These are phyloP conservation scores for Alternaria sp. DNA, from an alignment of 2,329 filamentous ascomycete species.

Conservation along the genomic window DNA sequence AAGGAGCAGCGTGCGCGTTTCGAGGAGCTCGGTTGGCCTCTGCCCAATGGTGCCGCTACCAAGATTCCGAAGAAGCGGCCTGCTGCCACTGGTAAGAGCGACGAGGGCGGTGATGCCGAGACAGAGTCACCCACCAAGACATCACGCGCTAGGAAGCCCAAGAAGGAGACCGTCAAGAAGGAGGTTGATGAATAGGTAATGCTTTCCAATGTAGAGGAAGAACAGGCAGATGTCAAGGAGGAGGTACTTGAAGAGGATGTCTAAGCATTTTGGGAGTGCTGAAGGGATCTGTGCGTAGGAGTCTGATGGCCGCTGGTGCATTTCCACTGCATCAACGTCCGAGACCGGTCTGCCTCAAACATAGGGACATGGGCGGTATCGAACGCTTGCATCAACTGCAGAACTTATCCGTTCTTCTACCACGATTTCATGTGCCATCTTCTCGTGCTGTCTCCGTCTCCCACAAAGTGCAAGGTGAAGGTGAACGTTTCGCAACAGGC, in stretches of 20 bases:
- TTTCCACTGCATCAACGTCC: background rate
- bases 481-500: background rate
- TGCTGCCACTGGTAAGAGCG: background rate
- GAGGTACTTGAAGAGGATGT: background rate
- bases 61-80: background rate
- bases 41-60: background rate
- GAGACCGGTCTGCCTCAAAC: background rate
- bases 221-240: background rate
- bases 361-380: background rate
- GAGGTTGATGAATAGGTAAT: background rate
- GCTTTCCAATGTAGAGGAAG: background rate
- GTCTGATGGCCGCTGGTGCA: background rate
- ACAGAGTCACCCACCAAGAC: background rate
- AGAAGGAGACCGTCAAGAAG: background rate
- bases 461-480: background rate
- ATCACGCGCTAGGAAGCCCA: background rate
- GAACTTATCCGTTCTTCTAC: background rate
- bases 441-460: background rate
- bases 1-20: background rate
- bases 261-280: fast-evolving
- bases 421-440: background rate
- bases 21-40: background rate
- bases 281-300: too few species aligned
- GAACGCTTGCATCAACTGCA: background rate
- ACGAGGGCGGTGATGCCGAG: background rate